These are phyloP conservation scores for Naganishia liquefaciens DNA, from an alignment of 1,284 basidiomycete species.

Conservation along the genomic window DNA sequence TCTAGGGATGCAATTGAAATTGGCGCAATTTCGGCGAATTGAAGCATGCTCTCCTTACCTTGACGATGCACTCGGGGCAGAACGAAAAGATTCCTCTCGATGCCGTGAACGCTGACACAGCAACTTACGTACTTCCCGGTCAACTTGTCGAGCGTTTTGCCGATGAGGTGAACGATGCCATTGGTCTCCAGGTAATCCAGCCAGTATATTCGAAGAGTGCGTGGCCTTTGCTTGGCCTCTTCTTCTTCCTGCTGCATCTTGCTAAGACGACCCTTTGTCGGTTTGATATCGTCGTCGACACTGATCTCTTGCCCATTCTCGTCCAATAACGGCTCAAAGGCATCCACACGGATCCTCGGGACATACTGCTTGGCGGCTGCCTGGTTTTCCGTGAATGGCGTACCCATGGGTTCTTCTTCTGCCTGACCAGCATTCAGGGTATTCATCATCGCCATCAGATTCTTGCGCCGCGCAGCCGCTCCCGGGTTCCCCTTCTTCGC, in stretches of 20 bases:
- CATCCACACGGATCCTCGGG: constrained; percentile 30
- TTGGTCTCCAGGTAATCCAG: constrained; percentile 85
- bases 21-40: background rate
- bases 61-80: constrained; percentile 72
- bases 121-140: constrained; percentile 76
- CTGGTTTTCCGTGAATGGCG: constrained; percentile 24
- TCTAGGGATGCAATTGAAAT: constrained; percentile 39
- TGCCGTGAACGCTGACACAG: constrained; percentile 79
- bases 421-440: constrained; percentile 26
- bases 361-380: constrained; percentile 32
- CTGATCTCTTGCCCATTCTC: constrained; percentile 25
- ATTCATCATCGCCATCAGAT: constrained; percentile 30
- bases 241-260: constrained; percentile 63
- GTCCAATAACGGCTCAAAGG: constrained; percentile 30
- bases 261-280: constrained; percentile 21
- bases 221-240: constrained; percentile 57
- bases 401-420: constrained; percentile 28
- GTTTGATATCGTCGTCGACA: constrained; percentile 13
- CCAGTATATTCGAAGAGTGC: constrained; percentile 84
- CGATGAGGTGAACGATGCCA: constrained; percentile 73
- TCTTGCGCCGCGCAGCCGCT: constrained; percentile 28
- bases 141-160: constrained; percentile 78
- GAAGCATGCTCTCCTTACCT: constrained; percentile 53
- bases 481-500: constrained; percentile 20
- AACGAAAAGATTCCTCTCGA: constrained; percentile 93